phyloP scores from a whole-genome alignment of 2,329 filamentous ascomycete genomes.

The Penicillium hordei region DNA sequence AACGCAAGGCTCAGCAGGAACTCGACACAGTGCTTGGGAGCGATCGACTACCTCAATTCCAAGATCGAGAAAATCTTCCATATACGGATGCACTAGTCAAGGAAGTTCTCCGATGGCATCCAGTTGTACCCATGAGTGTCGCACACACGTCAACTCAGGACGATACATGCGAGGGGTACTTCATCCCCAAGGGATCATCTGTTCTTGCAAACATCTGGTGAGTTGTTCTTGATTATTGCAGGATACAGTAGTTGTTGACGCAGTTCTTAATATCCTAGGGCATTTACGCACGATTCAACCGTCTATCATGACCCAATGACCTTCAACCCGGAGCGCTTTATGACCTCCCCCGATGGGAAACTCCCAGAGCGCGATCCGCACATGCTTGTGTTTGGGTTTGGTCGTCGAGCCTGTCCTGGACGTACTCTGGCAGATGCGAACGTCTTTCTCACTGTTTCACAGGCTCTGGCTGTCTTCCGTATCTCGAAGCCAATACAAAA shows the following conservation, averaged over 20 bases:
- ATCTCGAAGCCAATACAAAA: constrained; percentile 19
- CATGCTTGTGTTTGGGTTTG: constrained; percentile 26
- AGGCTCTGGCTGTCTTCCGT: constrained; percentile 19
- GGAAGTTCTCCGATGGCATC: constrained; percentile 3
- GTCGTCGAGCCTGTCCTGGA: constrained; percentile 24
- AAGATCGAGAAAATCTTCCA: constrained; percentile 35
- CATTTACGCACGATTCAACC: constrained; percentile 41
- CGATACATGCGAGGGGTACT: constrained; percentile 1
- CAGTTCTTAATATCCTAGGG: constrained; percentile 29
- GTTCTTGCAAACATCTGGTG: constrained; percentile 42
- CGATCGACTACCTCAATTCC: constrained; percentile 32
- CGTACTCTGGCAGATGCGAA: constrained; percentile 20
- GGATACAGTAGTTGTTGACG: background rate
- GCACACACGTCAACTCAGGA: background rate
- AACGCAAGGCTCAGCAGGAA: constrained; percentile 49
- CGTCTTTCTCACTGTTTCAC: constrained; percentile 20
- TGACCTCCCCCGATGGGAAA: constrained; percentile 28
- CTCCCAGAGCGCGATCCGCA: constrained; percentile 41
- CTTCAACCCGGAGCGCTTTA: constrained; percentile 48
- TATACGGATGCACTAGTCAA: constrained; percentile 1
- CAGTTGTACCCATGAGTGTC: background rate
- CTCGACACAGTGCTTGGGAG: constrained; percentile 37
- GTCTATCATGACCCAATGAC: constrained; percentile 38
- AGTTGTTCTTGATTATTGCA: background rate
- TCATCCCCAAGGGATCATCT: constrained; percentile 38